These are phyloP conservation scores for Haplosporangium sp. DNA, from an alignment of 371 early-diverging fungal species.

Conservation along the genomic window DNA sequence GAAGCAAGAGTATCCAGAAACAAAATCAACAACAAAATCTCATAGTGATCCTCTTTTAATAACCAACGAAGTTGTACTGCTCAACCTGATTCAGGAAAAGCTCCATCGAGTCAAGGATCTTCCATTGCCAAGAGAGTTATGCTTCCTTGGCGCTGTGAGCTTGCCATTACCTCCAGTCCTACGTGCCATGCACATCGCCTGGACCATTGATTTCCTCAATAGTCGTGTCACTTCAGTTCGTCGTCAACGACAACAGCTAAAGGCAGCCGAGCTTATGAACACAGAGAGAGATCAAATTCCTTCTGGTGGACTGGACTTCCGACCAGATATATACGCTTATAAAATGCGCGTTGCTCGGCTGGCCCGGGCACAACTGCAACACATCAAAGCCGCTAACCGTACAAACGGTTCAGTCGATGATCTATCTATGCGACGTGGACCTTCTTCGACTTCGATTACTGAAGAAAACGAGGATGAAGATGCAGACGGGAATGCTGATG, in stretches of 20 bases:
- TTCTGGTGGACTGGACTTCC: slow-evolving; percentile 43
- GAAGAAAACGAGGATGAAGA: slow-evolving; percentile 42
- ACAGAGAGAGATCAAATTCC: not conserved
- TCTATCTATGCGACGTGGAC: slow-evolving; percentile 15
- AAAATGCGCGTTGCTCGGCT: slow-evolving; percentile 48
- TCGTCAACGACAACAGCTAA: slow-evolving; percentile 28
- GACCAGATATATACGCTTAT: slow-evolving; percentile 46
- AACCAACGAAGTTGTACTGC: slow-evolving; percentile 21
- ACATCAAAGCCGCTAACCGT: not conserved
- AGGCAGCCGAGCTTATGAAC: not conserved
- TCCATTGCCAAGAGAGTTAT: slow-evolving; percentile 44
- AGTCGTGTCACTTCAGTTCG: slow-evolving; percentile 19
- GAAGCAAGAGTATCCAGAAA: not conserved
- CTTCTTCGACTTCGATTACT: slow-evolving; percentile 32
- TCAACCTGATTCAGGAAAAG: slow-evolving; percentile 16
- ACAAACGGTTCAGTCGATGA: not conserved
- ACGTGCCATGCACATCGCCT: slow-evolving; percentile 48
- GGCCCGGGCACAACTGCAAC: slow-evolving; percentile 35
- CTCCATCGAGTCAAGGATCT: slow-evolving; percentile 46
- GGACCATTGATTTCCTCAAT: slow-evolving; percentile 51
- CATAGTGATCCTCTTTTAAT: slow-evolving; percentile 26
- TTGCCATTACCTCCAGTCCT: slow-evolving; percentile 35
- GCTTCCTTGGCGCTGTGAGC: slow-evolving; percentile 49
- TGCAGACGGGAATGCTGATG: not conserved
- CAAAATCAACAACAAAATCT: not conserved